Evolutionary conservation across 2,329 filamentous ascomycete genomes (phyloP).

Genomic region (Thielaviopsis ethacetica): DNA sequence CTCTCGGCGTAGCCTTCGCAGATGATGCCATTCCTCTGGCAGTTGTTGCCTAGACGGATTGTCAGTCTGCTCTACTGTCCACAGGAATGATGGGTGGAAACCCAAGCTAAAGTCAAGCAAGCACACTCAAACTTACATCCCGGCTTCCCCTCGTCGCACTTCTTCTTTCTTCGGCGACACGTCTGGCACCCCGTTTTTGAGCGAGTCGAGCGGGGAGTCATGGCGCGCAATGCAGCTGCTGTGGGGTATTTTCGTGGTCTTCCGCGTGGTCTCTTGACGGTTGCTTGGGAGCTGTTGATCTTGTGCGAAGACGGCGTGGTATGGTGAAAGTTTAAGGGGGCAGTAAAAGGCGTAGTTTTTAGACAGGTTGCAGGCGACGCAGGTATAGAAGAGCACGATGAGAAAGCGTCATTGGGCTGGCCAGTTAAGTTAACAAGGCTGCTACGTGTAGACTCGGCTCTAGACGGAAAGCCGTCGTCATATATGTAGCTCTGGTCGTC

Average conservation of each 20-base stretch:
- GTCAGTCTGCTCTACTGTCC: constrained; percentile 9
- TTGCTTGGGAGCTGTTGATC: constrained; percentile 17
- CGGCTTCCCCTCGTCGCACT: constrained; percentile 53
- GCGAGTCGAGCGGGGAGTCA: constrained; percentile 55
- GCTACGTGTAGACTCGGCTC: neutral
- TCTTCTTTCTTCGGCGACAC: constrained; percentile 54
- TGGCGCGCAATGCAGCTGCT: constrained; percentile 35
- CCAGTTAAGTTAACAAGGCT: neutral
- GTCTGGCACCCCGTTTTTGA: constrained; percentile 55
- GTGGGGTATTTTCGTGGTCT: constrained; percentile 69
- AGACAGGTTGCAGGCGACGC: neutral
- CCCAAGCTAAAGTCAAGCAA: constrained; percentile 15
- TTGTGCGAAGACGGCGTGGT: neutral
- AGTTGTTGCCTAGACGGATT: constrained; percentile 51
- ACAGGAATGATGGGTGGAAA: too few species aligned
- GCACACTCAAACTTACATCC: constrained; percentile 33
- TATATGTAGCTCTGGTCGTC: neutral
- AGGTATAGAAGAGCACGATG: neutral
- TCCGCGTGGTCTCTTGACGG: constrained; percentile 53
- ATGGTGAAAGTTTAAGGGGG: neutral
- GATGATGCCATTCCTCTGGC: constrained; percentile 81
- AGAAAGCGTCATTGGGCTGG: neutral
- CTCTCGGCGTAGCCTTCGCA: constrained; percentile 84
- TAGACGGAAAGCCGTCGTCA: neutral
- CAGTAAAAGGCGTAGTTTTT: too few species aligned